Percentiles rank a stretch among this genome's conserved stretches.
These are phyloP conservation scores for Candida ipomoeae DNA, from an alignment of 805 yeast species.

Conservation along the genomic window DNA sequence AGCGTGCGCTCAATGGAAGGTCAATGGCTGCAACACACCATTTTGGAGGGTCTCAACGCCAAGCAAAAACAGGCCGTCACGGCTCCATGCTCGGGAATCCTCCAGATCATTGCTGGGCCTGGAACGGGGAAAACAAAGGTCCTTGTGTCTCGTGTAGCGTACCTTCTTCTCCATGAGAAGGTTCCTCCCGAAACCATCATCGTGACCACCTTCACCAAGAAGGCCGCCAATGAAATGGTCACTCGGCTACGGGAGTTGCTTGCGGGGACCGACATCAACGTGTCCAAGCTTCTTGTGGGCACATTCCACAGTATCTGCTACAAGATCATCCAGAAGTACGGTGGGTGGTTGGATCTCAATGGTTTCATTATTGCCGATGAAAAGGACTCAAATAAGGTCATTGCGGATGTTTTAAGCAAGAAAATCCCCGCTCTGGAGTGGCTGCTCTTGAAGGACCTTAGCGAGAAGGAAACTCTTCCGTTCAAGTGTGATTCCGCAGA, in stretches of 20 bases:
- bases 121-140: constrained; percentile 82
- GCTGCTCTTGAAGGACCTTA: constrained; percentile 11
- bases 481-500: constrained; percentile 13
- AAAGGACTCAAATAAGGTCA: constrained; percentile 48
- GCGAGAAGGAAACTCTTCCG: constrained; percentile 13
- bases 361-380: constrained; percentile 60
- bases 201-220: constrained; percentile 89
- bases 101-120: constrained; percentile 58
- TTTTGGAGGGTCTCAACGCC: constrained; percentile 27
- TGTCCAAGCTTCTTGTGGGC: constrained; percentile 60
- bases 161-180: constrained; percentile 48
- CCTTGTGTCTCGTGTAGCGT: constrained; percentile 72
- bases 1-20: neutral
- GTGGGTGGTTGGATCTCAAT: constrained; percentile 43
- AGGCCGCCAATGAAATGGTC: constrained; percentile 84
- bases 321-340: constrained; percentile 53
- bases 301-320: constrained; percentile 87
- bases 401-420: constrained; percentile 38
- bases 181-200: constrained; percentile 61
- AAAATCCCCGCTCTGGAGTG: constrained; percentile 20
- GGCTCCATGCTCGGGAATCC: constrained; percentile 23
- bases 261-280: constrained; percentile 29
- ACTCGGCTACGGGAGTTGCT: constrained; percentile 49
- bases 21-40: neutral
- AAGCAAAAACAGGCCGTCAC: constrained; percentile 44